phyloP scores from a whole-genome alignment of 768 basidiomycete genomes.

The Suillus hirtellus region DNA sequence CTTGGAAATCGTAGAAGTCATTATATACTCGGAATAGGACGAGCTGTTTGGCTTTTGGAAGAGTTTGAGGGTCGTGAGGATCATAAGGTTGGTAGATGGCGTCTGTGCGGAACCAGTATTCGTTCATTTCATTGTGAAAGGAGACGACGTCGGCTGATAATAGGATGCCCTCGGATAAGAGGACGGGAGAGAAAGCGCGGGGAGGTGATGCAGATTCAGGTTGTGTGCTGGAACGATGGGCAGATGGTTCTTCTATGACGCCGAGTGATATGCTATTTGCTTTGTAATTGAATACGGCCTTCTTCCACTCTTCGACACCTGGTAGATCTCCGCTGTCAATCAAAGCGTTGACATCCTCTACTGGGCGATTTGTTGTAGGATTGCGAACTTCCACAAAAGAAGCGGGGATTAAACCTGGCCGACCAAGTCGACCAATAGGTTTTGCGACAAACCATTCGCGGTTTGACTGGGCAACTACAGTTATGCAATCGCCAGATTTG shows the following conservation, averaged over 20 bases:
- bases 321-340: slow-evolving; percentile 90
- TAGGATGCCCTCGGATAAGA: slow-evolving; percentile 81
- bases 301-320: slow-evolving; percentile 99
- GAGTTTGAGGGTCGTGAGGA: slow-evolving; percentile 50
- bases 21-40: slow-evolving; percentile 94
- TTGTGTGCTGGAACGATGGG: slow-evolving; percentile 16
- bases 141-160: slow-evolving; percentile 88
- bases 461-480: slow-evolving; percentile 99
- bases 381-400: slow-evolving; percentile 97
- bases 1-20: slow-evolving; percentile 98
- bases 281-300: slow-evolving; percentile 92
- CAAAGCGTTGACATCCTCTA: slow-evolving; percentile 72
- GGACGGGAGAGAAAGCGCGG: slow-evolving; percentile 43
- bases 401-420: slow-evolving; percentile 95
- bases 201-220: slow-evolving; percentile 17
- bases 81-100: slow-evolving; percentile 86
- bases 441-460: slow-evolving; percentile 99
- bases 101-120: slow-evolving; percentile 97
- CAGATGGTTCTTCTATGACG: slow-evolving; percentile 68
- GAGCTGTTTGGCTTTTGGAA: slow-evolving; percentile 73
- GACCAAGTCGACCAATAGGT: slow-evolving; percentile 91
- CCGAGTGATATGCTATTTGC: slow-evolving; percentile 94
- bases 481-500: slow-evolving; percentile 89
- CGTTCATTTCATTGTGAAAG: slow-evolving; percentile 95
- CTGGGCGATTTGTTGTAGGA: slow-evolving; percentile 77